These are phyloP conservation scores for Scheffersomyces stambukii DNA, from an alignment of 1,139 yeast species.

Conservation along the genomic window DNA sequence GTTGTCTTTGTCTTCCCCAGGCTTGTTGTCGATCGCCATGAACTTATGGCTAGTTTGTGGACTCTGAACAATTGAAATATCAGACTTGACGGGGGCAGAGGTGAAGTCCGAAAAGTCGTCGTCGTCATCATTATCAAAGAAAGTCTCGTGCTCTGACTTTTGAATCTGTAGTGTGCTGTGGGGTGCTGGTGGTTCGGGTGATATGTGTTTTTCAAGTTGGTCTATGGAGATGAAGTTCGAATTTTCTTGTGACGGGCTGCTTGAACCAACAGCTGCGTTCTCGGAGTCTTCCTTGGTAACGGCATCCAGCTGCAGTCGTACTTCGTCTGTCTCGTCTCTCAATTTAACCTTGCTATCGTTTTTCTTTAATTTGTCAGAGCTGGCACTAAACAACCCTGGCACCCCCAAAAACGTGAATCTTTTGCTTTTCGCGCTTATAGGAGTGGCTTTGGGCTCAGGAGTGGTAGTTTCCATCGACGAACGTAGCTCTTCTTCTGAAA, in stretches of 20 bases:
- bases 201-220: conserved; percentile 7
- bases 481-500: conserved; percentile 3
- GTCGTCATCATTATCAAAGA: conserved; percentile 8
- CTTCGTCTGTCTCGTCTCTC: conserved; percentile 1
- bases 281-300: background rate
- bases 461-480: conserved; percentile 6
- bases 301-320: conserved; percentile 1
- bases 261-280: background rate
- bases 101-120: conserved; percentile 19
- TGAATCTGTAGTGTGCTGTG: too few relatives aligned
- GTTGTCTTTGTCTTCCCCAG: conserved; percentile 1
- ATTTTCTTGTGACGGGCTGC: conserved; percentile 1
- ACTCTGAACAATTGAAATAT: conserved; percentile 4
- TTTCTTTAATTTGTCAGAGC: too few relatives aligned
- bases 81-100: conserved; percentile 10
- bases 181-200: too few relatives aligned
- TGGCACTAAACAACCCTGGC: conserved; percentile 5
- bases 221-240: conserved; percentile 3
- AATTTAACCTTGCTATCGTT: conserved; percentile 1
- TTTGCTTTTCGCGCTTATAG: conserved; percentile 4
- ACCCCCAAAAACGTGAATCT: conserved; percentile 8
- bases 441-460: conserved; percentile 1
- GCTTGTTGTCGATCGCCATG: conserved; percentile 8
- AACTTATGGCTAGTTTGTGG: conserved; percentile 7
- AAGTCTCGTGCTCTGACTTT: too few relatives aligned